These are phyloP conservation scores for Penicillium chermesinum DNA, from an alignment of 495 filamentous ascomycete genomes.

Conservation along the genomic window DNA sequence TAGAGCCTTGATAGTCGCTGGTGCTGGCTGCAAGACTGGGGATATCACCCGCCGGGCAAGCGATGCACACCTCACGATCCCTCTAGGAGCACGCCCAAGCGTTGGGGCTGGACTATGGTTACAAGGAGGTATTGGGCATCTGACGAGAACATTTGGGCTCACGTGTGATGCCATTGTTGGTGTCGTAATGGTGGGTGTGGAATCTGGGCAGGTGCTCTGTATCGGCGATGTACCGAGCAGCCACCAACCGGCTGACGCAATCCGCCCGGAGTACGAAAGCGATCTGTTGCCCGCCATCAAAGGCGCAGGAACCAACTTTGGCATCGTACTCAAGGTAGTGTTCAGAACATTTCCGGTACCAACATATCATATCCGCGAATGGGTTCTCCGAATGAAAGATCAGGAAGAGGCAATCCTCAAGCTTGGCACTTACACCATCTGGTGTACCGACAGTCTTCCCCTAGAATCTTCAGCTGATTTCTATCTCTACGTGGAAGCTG, in stretches of 20 bases:
- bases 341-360: conserved; percentile 49
- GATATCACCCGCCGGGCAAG: conserved; percentile 52
- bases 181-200: conserved; percentile 52
- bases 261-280: conserved; percentile 42
- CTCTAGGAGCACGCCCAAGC: conserved; percentile 55
- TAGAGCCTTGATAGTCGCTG: conserved; percentile 42
- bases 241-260: conserved; percentile 42
- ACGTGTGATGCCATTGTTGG: conserved; percentile 58
- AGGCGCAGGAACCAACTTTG: conserved; percentile 60
- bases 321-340: conserved; percentile 54
- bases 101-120: conserved; percentile 60
- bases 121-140: conserved; percentile 61
- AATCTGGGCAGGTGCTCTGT: conserved; percentile 44
- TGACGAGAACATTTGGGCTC: conserved; percentile 53
- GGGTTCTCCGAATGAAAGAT: conserved; percentile 44
- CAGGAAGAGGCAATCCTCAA: no score
- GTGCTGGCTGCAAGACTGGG: conserved; percentile 50
- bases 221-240: conserved; percentile 47
- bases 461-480: no score
- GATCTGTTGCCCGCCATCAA: conserved; percentile 58
- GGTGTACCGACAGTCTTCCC: no score
- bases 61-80: conserved; percentile 49
- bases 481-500: no score
- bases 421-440: no score
- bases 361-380: conserved; percentile 44